Conservation (phyloP, 1,139 yeast genomes). For the Yamadazyma conglobata region DNA sequence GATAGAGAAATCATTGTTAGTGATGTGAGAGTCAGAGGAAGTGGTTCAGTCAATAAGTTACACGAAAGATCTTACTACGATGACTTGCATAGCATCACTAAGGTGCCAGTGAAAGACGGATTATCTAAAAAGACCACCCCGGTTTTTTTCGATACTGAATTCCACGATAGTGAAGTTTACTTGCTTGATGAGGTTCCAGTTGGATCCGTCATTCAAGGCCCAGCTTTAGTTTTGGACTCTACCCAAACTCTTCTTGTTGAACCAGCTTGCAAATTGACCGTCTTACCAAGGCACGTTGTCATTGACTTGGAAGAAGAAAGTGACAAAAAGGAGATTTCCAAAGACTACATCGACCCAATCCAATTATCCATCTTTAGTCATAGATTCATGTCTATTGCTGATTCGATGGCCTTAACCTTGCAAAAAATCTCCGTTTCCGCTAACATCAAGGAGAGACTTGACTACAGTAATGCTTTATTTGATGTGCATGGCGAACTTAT, state of each 20-base stretch:
- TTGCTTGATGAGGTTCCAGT: conserved; percentile 14
- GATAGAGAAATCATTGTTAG: conserved; percentile 38
- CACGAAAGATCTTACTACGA: conserved; percentile 14
- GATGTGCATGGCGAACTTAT: conserved; percentile 18
- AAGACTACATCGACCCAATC: conserved; percentile 18
- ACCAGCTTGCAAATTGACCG: conserved; percentile 17
- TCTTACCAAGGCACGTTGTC: conserved; percentile 20
- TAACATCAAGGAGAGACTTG: conserved; percentile 23
- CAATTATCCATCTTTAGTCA: conserved; percentile 20
- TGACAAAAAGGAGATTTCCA: conserved; percentile 6
- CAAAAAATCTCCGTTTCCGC: conserved; percentile 23
- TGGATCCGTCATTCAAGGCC: conserved; percentile 19
- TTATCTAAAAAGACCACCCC: conserved; percentile 12
- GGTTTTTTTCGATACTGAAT: conserved; percentile 44
- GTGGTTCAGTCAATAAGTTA: conserved; percentile 34
- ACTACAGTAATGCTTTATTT: conserved; percentile 29
- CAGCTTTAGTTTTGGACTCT: conserved; percentile 20
- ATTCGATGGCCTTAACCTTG: conserved; percentile 21
- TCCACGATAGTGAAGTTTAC: conserved; percentile 15
- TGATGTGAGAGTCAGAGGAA: conserved; percentile 18
- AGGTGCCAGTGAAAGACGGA: conserved; percentile 5
- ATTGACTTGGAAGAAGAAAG: conserved; percentile 20
- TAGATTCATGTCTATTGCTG: conserved; percentile 23
- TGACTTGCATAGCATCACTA: conserved; percentile 9
- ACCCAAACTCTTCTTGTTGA: conserved; percentile 21